Base-by-base conservation (phyloP, 345 rosid genomes). In the Eucalyptus marginata region DNA sequence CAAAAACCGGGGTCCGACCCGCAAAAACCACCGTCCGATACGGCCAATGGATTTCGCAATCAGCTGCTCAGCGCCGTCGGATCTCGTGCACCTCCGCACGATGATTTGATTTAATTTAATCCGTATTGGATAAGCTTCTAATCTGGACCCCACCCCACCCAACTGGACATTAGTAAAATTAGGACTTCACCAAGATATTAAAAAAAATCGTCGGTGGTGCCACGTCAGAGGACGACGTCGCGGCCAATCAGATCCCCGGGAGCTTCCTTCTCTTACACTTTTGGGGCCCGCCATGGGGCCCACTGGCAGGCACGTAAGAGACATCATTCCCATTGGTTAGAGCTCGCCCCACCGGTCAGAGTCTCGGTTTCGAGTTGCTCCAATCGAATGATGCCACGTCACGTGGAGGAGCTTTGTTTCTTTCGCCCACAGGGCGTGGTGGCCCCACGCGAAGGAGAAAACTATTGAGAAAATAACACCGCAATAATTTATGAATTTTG, bases 31-130 rank as follows among this genome's bases (percentile, higher is more conserved):
- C 29, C 5, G 83, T 40, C 29, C 84, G 10, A 5, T 27, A 2
- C 47, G 33, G 88, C 88, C 88, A 59, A 5, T 16, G 52, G 88
- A 43, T 87, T 87, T 46, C 62, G 25, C 79, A 87, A 44, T 40
- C 88, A 59, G 79, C 88, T 27, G 24, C 81, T 5, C 88, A 3
- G 40, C 71, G 44, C 88, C 80, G 88, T 87, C 52, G 80, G 88
- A 46, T 87, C 84, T 40, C 29, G 84, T 11, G 84, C 84, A 3
- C 47, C 3, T 0, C 27, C 13, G 47, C 16, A 40, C 47, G 47
- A 13, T 44, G 44, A 9, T 11, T 29, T 5, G 46, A 17, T 18
- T 36, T 36, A 20, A 36, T 76, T 40, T 76, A 40, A 40, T 16
- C 22, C 40, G 1, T 13, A 20, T 13, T 2, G 79, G 88, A 87